Evolutionary conservation across 495 filamentous ascomycete species (phyloP), one percentile per base, ranked within the genome.

Genomic region (Penicillium simplicissimum): DNA sequence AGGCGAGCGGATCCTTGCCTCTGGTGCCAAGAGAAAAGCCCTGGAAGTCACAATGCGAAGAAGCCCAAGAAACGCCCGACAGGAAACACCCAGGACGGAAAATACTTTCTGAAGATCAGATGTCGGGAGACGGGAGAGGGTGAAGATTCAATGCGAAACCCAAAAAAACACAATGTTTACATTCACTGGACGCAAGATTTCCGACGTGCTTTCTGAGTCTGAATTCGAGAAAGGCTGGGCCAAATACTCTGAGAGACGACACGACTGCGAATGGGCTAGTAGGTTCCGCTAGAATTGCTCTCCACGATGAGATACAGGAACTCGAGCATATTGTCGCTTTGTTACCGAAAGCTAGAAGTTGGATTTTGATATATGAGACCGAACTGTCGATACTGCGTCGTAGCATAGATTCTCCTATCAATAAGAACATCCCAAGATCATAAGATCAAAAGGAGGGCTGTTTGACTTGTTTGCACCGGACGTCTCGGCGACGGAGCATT

Each of bases 401-500:
- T 31, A 31, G 28, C 28, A 31, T 31, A 31, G 2, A 10, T 13
- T 13, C 17, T n/a, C 13, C 8, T 40, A 7, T 40, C 37, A 6
- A 15, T 15, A 15, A n/a, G n/a, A n/a, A n/a, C n/a, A n/a, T n/a
- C n/a, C n/a, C n/a, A n/a, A n/a, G 13, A 40, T n/a, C 13, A n/a
- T n/a, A 40, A 40, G 37, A n/a, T 40, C 37, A n/a, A 4, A 28
- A 53, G 51, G 14, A 53, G 28, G 15, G 51, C 35, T 61, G 71
- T 73, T 73, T 73, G 71, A 34, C 43, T n/a, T 61, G 68, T 67
- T 71, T 67, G 68, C 67, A 68, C 33, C 6, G 8, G 34, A 53
- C 35, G 36, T 55, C 51, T 42, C 58, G 51, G 51, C 10, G 17
- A 10, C 51, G n/a, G 51, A 53, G n/a, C 33, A 19, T 62, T 54